A percentile compares a stretch with the other conserved stretches of the same genome.
phyloP scores from a whole-genome alignment of 805 yeast species.

The Lipomyces anomalus region DNA sequence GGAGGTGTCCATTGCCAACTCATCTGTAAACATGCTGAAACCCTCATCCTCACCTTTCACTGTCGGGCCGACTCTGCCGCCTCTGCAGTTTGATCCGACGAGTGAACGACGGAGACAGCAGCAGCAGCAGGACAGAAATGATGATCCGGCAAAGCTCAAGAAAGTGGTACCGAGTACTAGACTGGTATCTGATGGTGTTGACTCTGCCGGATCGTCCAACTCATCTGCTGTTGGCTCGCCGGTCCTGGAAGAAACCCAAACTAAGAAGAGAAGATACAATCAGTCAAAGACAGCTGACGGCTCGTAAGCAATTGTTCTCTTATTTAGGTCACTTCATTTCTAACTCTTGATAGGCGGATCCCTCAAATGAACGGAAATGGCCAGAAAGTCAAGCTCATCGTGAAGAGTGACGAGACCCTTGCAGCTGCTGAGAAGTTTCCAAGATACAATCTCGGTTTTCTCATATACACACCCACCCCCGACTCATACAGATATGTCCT shows the following conservation, averaged over 20 bases:
- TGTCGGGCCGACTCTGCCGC: slow-evolving; percentile 27
- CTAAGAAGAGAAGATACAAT: no score
- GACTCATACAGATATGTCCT: slow-evolving; percentile 7
- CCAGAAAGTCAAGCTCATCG: no score
- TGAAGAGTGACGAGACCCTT: slow-evolving; percentile 40
- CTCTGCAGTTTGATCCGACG: slow-evolving; percentile 29
- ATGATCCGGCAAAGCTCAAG: slow-evolving; percentile 18
- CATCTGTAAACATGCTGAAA: not conserved
- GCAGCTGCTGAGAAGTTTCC: slow-evolving; percentile 40
- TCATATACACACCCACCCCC: slow-evolving; percentile 43
- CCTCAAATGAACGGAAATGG: no score
- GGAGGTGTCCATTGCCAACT: not conserved
- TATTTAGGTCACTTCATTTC: no score
- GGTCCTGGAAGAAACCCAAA: slow-evolving; percentile 9
- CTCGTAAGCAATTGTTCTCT: no score
- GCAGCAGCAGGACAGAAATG: slow-evolving; percentile 1
- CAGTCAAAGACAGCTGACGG: no score
- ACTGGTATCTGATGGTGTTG: not conserved
- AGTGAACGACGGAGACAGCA: slow-evolving; percentile 3
- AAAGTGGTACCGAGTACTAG: slow-evolving; percentile 13
- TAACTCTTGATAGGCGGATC: no score
- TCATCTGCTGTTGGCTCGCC: slow-evolving; percentile 10
- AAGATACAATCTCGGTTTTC: slow-evolving; percentile 46
- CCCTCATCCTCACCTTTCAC: slow-evolving; percentile 17
- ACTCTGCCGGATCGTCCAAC: slow-evolving; percentile 10